Evolutionary conservation across 2,329 filamentous ascomycete genomes (phyloP).

Genomic region (Cladosporium sp.): DNA sequence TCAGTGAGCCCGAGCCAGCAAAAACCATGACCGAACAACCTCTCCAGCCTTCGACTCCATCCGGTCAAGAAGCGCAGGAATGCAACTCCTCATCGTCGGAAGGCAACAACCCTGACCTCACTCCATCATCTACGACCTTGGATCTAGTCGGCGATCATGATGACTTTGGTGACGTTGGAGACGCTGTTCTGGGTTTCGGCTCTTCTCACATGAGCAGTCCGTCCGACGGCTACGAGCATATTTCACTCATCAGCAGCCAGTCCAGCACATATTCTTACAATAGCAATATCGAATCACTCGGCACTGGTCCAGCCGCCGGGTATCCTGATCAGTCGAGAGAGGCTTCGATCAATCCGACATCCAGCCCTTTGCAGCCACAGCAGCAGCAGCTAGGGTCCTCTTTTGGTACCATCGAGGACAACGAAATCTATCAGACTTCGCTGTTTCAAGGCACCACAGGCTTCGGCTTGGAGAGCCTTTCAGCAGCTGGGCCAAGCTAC

Average conservation of each 20-base stretch:
- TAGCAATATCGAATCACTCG: not conserved
- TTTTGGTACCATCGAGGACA: not conserved
- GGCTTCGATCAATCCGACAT: not conserved
- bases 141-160: not conserved
- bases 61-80: not conserved
- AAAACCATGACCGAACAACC: too few relatives aligned
- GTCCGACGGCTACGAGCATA: conserved; percentile 1
- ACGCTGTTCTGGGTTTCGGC: not conserved
- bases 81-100: not conserved
- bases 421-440: not conserved
- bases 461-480: not conserved
- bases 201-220: conserved; percentile 5
- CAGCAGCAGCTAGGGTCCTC: conserved; percentile 10
- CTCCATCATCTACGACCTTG: not conserved
- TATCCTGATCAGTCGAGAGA: not conserved
- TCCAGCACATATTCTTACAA: conserved; percentile 2
- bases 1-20: too few relatives aligned
- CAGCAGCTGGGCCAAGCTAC: not conserved
- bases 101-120: not conserved
- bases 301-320: not conserved
- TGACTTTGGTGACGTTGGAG: not conserved
- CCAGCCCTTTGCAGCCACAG: not conserved
- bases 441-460: not conserved
- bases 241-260: conserved; percentile 2
- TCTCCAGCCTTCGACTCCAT: not conserved